Evolutionary conservation across 2,329 filamentous ascomycete genomes (phyloP).

Genomic region (Nectriaceae sp.): DNA sequence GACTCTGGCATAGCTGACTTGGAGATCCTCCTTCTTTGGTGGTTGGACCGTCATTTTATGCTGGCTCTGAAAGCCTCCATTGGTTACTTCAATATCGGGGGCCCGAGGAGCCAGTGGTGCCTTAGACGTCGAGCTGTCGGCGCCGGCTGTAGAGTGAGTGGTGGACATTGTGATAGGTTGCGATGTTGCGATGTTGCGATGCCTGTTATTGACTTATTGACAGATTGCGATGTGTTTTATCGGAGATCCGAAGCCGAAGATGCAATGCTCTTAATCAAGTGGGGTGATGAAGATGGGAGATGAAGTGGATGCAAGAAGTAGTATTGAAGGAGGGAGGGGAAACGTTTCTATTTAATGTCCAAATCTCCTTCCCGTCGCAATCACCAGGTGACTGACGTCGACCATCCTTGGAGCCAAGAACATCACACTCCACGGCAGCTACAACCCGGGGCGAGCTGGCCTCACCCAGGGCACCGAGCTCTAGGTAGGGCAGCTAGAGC

Average conservation of each 20-base stretch:
- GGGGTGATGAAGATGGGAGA: not conserved
- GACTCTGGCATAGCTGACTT: slow-evolving; percentile 73
- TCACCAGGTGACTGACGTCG: not conserved
- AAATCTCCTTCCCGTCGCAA: not conserved
- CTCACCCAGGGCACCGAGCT: not conserved
- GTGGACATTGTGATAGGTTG: not conserved
- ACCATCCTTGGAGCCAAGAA: not conserved
- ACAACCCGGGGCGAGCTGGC: slow-evolving; percentile 2
- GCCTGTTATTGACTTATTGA: not conserved
- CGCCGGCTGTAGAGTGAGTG: slow-evolving; percentile 6
- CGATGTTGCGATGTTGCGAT: not conserved
- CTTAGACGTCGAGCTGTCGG: slow-evolving; percentile 27
- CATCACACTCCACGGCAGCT: not conserved
- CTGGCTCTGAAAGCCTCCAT: slow-evolving; percentile 50
- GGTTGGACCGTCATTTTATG: slow-evolving; percentile 73
- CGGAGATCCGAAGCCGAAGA: not conserved
- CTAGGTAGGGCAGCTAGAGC: not conserved
- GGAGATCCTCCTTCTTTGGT: slow-evolving; percentile 79
- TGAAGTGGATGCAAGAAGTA: too few relatives aligned
- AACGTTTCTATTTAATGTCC: slow-evolving; percentile 5
- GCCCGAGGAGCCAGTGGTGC: slow-evolving; percentile 33
- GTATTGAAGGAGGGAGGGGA: slow-evolving; percentile 1
- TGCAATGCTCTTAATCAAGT: not conserved
- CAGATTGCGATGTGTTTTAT: not conserved
- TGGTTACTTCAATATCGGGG: slow-evolving; percentile 12